Conservation (phyloP, 345 rosid genomes). For the Sapria himalayana region DNA sequence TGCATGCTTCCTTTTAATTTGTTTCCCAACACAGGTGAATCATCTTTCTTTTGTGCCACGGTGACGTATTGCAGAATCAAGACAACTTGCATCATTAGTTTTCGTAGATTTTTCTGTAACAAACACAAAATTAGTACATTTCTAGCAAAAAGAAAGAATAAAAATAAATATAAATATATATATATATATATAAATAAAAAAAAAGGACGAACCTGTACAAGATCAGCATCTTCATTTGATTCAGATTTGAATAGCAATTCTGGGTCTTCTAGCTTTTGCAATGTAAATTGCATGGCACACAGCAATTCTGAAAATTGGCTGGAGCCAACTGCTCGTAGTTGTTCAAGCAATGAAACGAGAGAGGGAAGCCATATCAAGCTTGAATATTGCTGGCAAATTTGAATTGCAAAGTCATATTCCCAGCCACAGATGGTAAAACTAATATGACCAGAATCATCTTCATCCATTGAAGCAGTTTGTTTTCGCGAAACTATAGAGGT, state of each 20-base stretch:
- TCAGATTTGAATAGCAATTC: constrained; percentile 46
- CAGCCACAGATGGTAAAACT: constrained; percentile 24
- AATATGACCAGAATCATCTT: constrained; percentile 10
- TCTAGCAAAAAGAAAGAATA: neutral
- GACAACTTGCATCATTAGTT: constrained; percentile 57
- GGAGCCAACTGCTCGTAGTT: constrained; percentile 16
- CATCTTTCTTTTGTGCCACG: constrained; percentile 22
- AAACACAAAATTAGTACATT: too few relatives aligned
- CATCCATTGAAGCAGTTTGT: constrained; percentile 17
- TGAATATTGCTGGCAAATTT: constrained; percentile 57
- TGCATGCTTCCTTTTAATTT: constrained; percentile 31
- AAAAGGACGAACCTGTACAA: constrained; percentile 43
- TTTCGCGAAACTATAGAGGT: constrained; percentile 37
- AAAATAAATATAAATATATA: neutral
- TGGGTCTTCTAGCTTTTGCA: constrained; percentile 57
- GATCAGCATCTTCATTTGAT: constrained; percentile 30
- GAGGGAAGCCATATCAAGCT: constrained; percentile 77
- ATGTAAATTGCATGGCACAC: constrained; percentile 35
- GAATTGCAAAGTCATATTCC: constrained; percentile 67
- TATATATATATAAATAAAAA: neutral
- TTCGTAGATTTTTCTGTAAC: constrained; percentile 44
- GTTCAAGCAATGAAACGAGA: constrained; percentile 35
- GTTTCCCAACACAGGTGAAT: constrained; percentile 20
- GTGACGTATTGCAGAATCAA: constrained; percentile 28
- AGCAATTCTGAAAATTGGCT: constrained; percentile 23